Percentiles rank a stretch among this genome's conserved stretches.
phyloP scores from a whole-genome alignment of 108 stramenopile species.

The Skeletonema potamos region DNA sequence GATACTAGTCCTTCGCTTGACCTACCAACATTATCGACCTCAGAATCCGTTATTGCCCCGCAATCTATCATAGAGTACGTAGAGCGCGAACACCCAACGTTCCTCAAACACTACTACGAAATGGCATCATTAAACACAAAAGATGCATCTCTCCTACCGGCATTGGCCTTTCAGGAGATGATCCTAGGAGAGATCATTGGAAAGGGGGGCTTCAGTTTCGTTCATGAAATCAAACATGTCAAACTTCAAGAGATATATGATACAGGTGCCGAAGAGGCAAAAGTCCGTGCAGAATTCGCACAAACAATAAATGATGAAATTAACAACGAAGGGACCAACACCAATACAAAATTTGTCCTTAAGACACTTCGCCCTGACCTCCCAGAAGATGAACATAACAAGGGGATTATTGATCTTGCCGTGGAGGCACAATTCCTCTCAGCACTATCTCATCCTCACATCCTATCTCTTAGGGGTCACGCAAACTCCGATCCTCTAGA shows the following conservation, averaged over 20 bases:
- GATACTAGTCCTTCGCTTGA: background rate
- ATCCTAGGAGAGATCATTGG: conserved; percentile 66
- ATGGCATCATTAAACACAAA: background rate
- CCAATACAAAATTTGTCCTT: conserved; percentile 51
- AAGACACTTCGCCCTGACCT: conserved; percentile 81
- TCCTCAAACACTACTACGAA: conserved; percentile 35
- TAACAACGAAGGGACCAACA: conserved; percentile 1
- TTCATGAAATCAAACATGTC: conserved; percentile 61
- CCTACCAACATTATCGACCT: background rate
- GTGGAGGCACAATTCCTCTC: conserved; percentile 82
- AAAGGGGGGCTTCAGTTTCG: conserved; percentile 77
- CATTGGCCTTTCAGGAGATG: conserved; percentile 57
- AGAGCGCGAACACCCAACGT: conserved; percentile 11
- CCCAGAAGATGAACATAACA: conserved; percentile 78
- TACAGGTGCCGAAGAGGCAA: conserved; percentile 54
- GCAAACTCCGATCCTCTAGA: conserved; percentile 86
- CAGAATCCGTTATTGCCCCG: conserved; percentile 5
- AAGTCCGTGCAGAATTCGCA: conserved; percentile 55
- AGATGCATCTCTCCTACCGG: conserved; percentile 7
- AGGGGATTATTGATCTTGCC: conserved; percentile 86
- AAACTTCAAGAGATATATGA: conserved; percentile 75
- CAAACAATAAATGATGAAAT: conserved; percentile 43
- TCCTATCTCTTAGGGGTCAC: conserved; percentile 73
- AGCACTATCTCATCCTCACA: conserved; percentile 69
- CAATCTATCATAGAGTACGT: conserved; percentile 17